Base-by-base conservation (phyloP, 768 basidiomycete genomes). In the Podaxis carcinomalis region DNA sequence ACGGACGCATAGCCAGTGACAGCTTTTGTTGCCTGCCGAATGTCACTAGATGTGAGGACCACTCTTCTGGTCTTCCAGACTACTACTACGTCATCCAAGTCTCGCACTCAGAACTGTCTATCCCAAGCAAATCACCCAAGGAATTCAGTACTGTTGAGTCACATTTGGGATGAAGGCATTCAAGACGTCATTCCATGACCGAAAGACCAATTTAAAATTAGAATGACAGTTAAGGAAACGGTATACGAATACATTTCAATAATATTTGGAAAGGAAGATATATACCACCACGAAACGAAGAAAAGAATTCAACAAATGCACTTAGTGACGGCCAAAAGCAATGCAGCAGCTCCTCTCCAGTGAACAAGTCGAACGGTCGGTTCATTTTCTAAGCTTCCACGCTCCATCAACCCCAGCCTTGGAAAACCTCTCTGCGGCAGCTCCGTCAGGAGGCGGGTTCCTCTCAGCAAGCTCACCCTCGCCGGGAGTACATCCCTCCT, bases 331-430 rank as follows among this genome's bases (percentile, higher is more conserved):
- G 40, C 40, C 40, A 42, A 42, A 13, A 13, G 40, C 32, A 49
- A 49, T 14, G 25, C 10, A 49, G 23, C 47, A 49, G 47, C 40
- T 25, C 39, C 54, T 40, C 54, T 56, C 39, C 54, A 5, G 39
- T 27, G 54, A 56, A 21, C 52, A 47, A 16, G 19, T 49, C 13
- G 23, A 49, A 27, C 23, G 5, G 47, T 25, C 25, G 23, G 39
- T 39, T 72, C 65, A 81, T 69, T 79, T 83, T 65, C 81, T 75
- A 63, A 70, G 68, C 72, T 81, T 80, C 83, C 80, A 81, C 56
- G 78, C 78, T 54, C 75, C 74, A 63, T 77, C 69, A 35, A 81
- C 67, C 46, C 80, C 84, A 61, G 75, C 72, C 68, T 75, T 80
- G 50, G 78, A 77, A 72, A 76, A 80, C 63, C 72, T 73, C 68